Evolutionary conservation across 2,329 filamentous ascomycete genomes (phyloP).

Genomic region (Drechslerella coelobrocha): DNA sequence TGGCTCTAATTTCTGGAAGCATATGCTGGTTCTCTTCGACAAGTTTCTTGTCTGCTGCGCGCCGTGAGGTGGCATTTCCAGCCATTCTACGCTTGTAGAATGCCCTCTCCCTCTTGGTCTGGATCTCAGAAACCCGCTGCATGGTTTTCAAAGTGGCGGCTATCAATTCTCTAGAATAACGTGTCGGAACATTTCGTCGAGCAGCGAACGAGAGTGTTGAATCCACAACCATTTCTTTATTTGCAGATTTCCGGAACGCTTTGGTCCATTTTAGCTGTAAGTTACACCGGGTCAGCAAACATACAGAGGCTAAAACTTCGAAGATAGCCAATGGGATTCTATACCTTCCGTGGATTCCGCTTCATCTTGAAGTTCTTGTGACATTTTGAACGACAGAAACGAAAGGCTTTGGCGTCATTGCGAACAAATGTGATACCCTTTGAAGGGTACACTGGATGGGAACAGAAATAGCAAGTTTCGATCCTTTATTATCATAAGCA

Average conservation of each 20-base stretch:
- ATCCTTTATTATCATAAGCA: constrained; percentile 58
- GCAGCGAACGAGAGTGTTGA: constrained; percentile 89
- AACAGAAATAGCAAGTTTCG: constrained; percentile 76
- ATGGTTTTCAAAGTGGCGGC: constrained; percentile 88
- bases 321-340: background rate
- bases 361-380: constrained; percentile 63
- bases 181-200: constrained; percentile 89
- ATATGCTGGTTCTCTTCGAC: constrained; percentile 92
- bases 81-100: constrained; percentile 95
- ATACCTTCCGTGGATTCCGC: constrained; percentile 51
- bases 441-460: constrained; percentile 70
- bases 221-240: constrained; percentile 92
- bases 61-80: constrained; percentile 83
- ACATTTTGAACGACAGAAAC: constrained; percentile 72
- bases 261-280: constrained; percentile 90
- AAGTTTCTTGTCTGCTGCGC: constrained; percentile 81
- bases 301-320: background rate
- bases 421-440: constrained; percentile 73
- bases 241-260: constrained; percentile 81
- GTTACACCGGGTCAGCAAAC: background rate
- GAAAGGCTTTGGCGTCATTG: constrained; percentile 71
- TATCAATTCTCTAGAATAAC: constrained; percentile 93
- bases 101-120: constrained; percentile 79
- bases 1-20: constrained; percentile 65
- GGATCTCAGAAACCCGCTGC: constrained; percentile 86